Evolutionary conservation across 148 eudicot genomes (phyloP).

Genomic region (Silene conica): DNA sequence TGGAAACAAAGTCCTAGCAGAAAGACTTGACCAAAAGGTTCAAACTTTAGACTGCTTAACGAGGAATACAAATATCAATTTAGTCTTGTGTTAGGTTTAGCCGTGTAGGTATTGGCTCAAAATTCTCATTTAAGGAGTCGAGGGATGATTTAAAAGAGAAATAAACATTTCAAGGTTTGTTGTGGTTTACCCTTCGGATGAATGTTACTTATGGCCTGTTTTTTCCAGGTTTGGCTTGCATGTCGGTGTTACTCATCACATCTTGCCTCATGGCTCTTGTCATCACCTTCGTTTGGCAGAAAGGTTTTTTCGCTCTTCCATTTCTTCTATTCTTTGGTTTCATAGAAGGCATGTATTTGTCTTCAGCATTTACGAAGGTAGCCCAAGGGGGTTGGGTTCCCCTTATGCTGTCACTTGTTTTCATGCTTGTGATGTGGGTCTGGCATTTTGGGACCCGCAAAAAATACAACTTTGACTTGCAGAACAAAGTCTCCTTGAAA

Average conservation of each 20-base stretch:
- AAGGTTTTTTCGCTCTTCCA: conserved; percentile 40
- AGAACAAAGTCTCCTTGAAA: conserved; percentile 85
- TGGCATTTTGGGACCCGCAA: conserved; percentile 93
- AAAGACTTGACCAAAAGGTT: too few relatives aligned
- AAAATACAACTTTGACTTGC: conserved; percentile 87
- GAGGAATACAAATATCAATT: too few relatives aligned
- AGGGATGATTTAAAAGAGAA: neutral
- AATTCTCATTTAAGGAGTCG: neutral
- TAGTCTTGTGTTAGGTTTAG: neutral
- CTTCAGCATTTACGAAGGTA: conserved; percentile 69
- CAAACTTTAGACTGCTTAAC: too few relatives aligned
- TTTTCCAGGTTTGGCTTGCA: conserved; percentile 76
- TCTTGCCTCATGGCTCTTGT: conserved; percentile 86
- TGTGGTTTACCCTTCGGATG: neutral
- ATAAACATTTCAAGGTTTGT: neutral
- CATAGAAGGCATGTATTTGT: conserved; percentile 64
- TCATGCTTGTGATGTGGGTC: conserved; percentile 66
- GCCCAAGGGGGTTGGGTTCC: conserved; percentile 99
- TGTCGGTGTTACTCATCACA: conserved; percentile 84
- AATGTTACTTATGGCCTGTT: conserved; percentile 13
- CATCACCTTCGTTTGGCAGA: conserved; percentile 68
- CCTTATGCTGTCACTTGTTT: conserved; percentile 54
- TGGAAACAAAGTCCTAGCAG: too few relatives aligned
- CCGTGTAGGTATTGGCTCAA: neutral
- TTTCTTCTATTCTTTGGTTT: conserved; percentile 68